These are phyloP conservation scores for Leishmania braziliensis DNA, from an alignment of 208 protist genomes.

Conservation along the genomic window DNA sequence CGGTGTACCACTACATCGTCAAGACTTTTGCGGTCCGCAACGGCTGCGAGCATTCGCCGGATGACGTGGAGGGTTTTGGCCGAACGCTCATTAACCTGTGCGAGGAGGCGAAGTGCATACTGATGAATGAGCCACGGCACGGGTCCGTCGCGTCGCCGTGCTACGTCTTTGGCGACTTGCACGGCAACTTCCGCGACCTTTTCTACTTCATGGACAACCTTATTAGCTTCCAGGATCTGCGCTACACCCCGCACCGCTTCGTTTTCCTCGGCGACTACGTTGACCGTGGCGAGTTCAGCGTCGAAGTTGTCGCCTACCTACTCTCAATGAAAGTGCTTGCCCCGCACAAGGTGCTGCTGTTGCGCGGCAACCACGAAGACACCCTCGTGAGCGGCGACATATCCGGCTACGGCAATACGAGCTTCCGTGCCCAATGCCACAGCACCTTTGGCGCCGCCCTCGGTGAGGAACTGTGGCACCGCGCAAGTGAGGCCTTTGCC, in stretches of 20 bases:
- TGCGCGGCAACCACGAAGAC: constrained; percentile 95
- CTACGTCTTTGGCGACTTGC: constrained; percentile 95
- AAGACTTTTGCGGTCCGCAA: constrained; percentile 85
- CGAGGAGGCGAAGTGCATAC: constrained; percentile 66
- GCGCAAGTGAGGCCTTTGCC: constrained; percentile 84
- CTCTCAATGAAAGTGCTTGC: constrained; percentile 92
- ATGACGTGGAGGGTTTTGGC: constrained; percentile 85
- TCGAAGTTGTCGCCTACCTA: constrained; percentile 92
- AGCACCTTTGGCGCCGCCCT: constrained; percentile 73
- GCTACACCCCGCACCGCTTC: constrained; percentile 93
- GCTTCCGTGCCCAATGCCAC: constrained; percentile 91
- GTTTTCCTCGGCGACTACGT: constrained; percentile 99
- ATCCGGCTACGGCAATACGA: constrained; percentile 84
- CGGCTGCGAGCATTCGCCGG: constrained; percentile 72
- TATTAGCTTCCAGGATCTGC: constrained; percentile 90
- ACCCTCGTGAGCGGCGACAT: constrained; percentile 93
- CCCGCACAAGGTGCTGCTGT: constrained; percentile 91
- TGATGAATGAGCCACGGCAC: constrained; percentile 79
- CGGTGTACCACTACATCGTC: constrained; percentile 88
- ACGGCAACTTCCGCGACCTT: constrained; percentile 94
- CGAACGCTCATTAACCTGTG: constrained; percentile 82
- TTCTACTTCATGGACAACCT: constrained; percentile 94
- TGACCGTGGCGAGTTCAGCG: constrained; percentile 95
- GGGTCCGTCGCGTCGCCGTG: constrained; percentile 73
- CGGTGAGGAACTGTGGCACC: constrained; percentile 88